phyloP scores from a whole-genome alignment of 2,329 filamentous ascomycete genomes.

The Claviceps pazoutovae region DNA sequence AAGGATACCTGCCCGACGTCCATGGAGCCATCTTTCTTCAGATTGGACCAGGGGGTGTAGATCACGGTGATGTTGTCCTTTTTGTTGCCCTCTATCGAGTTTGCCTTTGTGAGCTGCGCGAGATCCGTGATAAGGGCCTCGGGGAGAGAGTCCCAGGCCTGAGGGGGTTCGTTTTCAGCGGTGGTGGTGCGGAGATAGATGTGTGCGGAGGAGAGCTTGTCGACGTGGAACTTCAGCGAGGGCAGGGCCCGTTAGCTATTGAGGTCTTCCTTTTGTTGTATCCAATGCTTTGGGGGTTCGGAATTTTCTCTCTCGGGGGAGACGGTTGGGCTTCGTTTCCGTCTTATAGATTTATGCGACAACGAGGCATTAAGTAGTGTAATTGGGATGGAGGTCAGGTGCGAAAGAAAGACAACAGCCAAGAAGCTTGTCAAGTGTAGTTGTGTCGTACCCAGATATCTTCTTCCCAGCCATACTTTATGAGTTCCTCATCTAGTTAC shows the following conservation, averaged over 20 bases:
- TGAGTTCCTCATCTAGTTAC: conserved; percentile 77
- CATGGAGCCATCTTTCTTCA: conserved; percentile 94
- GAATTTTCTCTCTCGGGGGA: too few relatives aligned
- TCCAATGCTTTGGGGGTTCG: too few relatives aligned
- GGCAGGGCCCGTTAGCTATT: neutral
- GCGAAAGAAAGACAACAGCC: neutral
- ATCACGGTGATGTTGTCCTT: conserved; percentile 95
- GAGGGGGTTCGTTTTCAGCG: conserved; percentile 44
- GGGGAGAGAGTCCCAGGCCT: conserved; percentile 65
- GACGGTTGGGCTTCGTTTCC: too few relatives aligned
- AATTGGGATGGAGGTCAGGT: too few relatives aligned
- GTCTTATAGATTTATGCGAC: too few relatives aligned
- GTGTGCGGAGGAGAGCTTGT: conserved; percentile 93
- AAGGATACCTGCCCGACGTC: conserved; percentile 89
- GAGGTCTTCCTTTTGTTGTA: neutral
- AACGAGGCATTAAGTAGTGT: too few relatives aligned
- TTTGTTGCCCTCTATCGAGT: conserved; percentile 98
- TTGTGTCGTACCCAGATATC: conserved; percentile 55
- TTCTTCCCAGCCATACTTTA: conserved; percentile 85
- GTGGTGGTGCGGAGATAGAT: conserved; percentile 65
- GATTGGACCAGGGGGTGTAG: conserved; percentile 95
- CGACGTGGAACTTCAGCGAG: conserved; percentile 67
- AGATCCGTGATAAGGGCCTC: conserved; percentile 66
- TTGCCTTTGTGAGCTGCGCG: conserved; percentile 95
- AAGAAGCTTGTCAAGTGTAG: neutral